Percentiles rank a stretch among this genome's conserved stretches.
phyloP scores from a whole-genome alignment of 306 rosid genomes.

The Medicago arabica region DNA sequence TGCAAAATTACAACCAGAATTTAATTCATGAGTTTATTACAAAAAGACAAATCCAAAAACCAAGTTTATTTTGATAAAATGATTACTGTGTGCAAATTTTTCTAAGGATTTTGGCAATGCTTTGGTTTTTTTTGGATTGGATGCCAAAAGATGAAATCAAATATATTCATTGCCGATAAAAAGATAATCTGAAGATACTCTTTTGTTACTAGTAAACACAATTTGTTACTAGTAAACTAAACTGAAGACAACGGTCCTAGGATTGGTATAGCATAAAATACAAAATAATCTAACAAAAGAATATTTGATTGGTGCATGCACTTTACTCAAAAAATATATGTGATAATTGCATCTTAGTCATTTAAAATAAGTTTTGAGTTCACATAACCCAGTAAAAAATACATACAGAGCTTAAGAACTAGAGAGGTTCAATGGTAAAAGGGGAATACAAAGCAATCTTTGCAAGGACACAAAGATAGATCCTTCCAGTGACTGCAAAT shows the following conservation, averaged over 20 bases:
- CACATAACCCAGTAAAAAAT: background rate
- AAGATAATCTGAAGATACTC: conserved; percentile 2
- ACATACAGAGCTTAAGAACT: background rate
- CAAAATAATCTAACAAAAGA: background rate
- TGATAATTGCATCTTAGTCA: background rate
- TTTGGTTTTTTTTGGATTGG: background rate
- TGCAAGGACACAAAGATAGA: background rate
- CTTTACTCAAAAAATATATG: conserved; percentile 6
- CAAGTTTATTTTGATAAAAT: background rate
- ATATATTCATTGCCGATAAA: background rate
- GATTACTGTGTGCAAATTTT: conserved; percentile 8
- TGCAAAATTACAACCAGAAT: conserved; percentile 46
- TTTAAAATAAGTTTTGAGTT: background rate
- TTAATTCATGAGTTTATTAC: conserved; percentile 27
- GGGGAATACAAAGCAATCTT: background rate
- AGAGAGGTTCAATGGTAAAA: background rate
- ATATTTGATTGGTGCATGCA: background rate
- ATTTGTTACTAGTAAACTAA: background rate
- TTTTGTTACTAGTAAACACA: conserved; percentile 13
- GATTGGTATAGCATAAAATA: background rate
- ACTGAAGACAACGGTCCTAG: background rate
- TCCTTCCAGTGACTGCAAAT: conserved; percentile 23
- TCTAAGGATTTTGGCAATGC: conserved; percentile 13
- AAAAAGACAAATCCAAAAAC: conserved; percentile 1
- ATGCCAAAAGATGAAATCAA: background rate